Base-by-base conservation (phyloP, 1,139 yeast species). In the Hanseniaspora gamundiae region DNA sequence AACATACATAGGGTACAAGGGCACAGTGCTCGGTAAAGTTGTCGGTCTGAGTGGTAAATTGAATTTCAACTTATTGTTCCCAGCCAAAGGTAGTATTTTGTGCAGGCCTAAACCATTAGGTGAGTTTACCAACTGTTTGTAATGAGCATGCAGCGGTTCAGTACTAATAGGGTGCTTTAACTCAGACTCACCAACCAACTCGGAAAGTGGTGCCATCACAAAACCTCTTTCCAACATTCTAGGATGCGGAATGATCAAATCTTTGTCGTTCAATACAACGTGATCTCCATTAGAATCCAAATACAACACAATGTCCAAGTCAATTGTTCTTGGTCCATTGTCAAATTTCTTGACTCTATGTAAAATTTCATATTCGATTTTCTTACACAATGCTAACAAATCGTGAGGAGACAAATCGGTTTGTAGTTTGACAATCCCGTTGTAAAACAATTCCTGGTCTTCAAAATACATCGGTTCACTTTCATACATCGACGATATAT, bases 271-370 rank as follows among this genome's bases (percentile, higher is more conserved):
- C 2, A 67, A 48, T 9, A 60, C 24, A 8, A 57, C 44, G 38
- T 54, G 53, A 11, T 56, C 52, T 3, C 51, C 55, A 11, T 55
- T 53, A 27, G 54, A 55, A 33, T 54, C 50, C 14, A 51, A 31
- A 54, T 77, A 87, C 21, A 91, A 64, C 13, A 91, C 54, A 20
- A 91, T 85, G 61, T 91, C 99, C 47, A 91, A 70, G 57, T 91
- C 99, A 45, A 91, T 84, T 9, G 82, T 66, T 47, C 99, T 69
- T 6, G 98, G 98, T 0, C 98, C 96, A 57, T 91, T 91, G 28
- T 84, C 88, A 49, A 85, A 71, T 38, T 76, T 66, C 58, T 91
- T 91, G 21, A 78, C 78, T 42, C 99, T 68, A n/a, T 73, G 68
- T 35, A 88, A 65, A 28, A 73, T 74, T 6, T 75, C 67, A 53